Evolutionary conservation across 2,329 filamentous ascomycete genomes (phyloP).

Genomic region (Cytospora chrysosperma): DNA sequence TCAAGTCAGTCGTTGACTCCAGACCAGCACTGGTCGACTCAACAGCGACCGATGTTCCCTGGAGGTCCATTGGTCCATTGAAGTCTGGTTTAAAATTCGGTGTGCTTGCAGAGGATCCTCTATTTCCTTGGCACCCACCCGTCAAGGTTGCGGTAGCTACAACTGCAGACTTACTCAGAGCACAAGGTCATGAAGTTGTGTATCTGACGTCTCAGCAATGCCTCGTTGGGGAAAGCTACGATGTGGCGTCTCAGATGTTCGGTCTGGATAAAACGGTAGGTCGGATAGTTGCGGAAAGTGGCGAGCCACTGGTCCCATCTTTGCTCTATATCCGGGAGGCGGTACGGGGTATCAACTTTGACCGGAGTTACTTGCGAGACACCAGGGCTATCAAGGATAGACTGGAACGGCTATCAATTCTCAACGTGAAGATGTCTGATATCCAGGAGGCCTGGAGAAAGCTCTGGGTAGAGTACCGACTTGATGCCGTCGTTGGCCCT

Average conservation of each 20-base stretch:
- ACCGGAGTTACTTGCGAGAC: constrained; percentile 2
- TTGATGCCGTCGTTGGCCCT: constrained; percentile 25
- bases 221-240: constrained; percentile 14
- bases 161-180: not conserved
- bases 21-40: constrained; percentile 19
- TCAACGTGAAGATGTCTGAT: constrained; percentile 19
- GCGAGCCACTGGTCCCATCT: constrained; percentile 22
- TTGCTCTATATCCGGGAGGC: not conserved
- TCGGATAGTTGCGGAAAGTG: constrained; percentile 8
- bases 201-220: constrained; percentile 5
- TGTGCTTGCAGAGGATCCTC: constrained; percentile 22
- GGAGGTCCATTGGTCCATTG: not conserved
- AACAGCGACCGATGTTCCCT: constrained; percentile 22
- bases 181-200: constrained; percentile 17
- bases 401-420: constrained; percentile 11
- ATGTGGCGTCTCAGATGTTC: constrained; percentile 18
- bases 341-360: constrained; percentile 13
- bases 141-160: constrained; percentile 10
- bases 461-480: constrained; percentile 14
- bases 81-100: constrained; percentile 16
- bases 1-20: constrained; percentile 22
- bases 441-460: constrained; percentile 22
- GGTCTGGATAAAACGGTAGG: constrained; percentile 20
- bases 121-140: constrained; percentile 23
- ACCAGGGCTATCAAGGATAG: constrained; percentile 9